Base-by-base conservation (phyloP, 805 yeast species). In the Hanseniaspora occidentalis region DNA sequence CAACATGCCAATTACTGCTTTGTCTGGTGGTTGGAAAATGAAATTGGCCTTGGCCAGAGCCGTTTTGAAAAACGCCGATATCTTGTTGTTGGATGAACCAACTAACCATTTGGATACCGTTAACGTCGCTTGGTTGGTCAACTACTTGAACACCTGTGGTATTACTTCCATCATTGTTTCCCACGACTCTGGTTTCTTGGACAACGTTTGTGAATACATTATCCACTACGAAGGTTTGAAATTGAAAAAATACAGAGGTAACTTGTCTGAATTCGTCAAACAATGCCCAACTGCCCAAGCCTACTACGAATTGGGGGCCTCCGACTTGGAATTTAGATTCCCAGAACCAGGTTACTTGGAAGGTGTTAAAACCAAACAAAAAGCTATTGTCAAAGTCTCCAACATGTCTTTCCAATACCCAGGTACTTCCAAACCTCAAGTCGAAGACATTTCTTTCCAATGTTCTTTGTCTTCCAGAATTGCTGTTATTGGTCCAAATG, bases 1-100 rank as follows among this genome's bases (percentile, higher is more conserved):
- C 61, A 64, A 61, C 50, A 84, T 82, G 94, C 94, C 96, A 62
- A 89, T 89, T 67, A 78, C 85, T 63, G 84, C 96, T 51, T 77
- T 92, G 58, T 92, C 98, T 63, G 98, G 98, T 81, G 98, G 98
- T 79, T 89, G 98, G 98, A 92, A 92, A 81, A 89, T 89, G 98
- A 92, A 92, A 74, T 79, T 89, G 69, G 97, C 97, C 65, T 78
- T 89, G 62, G 97, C 98, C 58, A 85, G 96, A 74, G 98, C 98
- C 64, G 96, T 89, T 62, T 79, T 89, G 72, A 84, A 84, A 78
- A 88, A 88, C 72, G 97, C 98, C 62, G 95, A 84, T 70, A 92
- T 89, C 65, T 76, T 89, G 69, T 76, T 89, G 70, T 81, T 89
- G 69, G 98, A 89, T 77, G 98, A 89, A 79, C 98, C 98, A 73